Evolutionary conservation across 768 basidiomycete genomes (phyloP).

Genomic region (Amanita phalloides): DNA sequence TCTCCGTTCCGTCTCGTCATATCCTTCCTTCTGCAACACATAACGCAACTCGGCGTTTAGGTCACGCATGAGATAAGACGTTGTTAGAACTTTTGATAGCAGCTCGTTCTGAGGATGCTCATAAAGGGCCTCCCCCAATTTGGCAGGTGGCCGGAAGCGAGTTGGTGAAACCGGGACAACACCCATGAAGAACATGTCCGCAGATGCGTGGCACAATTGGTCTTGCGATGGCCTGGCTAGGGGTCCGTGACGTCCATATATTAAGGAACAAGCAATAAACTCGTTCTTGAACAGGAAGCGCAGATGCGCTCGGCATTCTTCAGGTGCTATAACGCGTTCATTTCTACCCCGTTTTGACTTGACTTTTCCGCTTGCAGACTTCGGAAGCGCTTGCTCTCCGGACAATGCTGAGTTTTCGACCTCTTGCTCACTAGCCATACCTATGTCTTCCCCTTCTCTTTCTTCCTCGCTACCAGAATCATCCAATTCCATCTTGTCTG

Average conservation of each 20-base stretch:
- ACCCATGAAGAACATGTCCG: constrained; percentile 97
- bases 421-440: constrained; percentile 35
- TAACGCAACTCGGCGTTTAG: constrained; percentile 55
- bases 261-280: constrained; percentile 65
- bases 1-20: constrained; percentile 39
- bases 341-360: constrained; percentile 74
- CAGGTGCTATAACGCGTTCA: constrained; percentile 84
- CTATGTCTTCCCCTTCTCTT: constrained; percentile 31
- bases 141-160: constrained; percentile 89
- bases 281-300: constrained; percentile 84
- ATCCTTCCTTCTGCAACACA: constrained; percentile 47
- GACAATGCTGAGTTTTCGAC: constrained; percentile 19
- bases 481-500: constrained; percentile 37
- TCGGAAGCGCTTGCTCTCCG: constrained; percentile 35
- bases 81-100: constrained; percentile 67
- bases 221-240: constrained; percentile 52
- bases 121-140: constrained; percentile 86
- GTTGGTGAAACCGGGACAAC: constrained; percentile 88
- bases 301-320: constrained; percentile 91
- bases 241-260: constrained; percentile 90
- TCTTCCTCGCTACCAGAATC: constrained; percentile 38
- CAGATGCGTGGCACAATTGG: constrained; percentile 58
- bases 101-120: constrained; percentile 96
- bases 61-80: constrained; percentile 73
- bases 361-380: constrained; percentile 65